Base-by-base conservation (phyloP, 805 yeast genomes). In the Yarrowia sp. region DNA sequence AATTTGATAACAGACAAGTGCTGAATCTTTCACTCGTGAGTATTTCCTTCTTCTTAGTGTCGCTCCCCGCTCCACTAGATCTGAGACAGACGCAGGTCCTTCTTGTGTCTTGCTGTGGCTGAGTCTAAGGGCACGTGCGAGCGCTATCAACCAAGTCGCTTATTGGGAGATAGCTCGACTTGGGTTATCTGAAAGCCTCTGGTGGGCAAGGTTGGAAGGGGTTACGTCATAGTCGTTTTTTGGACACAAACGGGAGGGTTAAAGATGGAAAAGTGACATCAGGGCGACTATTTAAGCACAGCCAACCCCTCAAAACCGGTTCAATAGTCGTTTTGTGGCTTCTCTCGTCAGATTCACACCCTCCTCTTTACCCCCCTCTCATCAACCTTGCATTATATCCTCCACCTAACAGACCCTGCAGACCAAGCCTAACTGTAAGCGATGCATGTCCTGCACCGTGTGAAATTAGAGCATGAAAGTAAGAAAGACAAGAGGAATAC, bases 371-470 rank as follows among this genome's bases (percentile, higher is more conserved):
- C 30, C 30, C 30, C 6, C 30, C 30, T 24, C 30, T 24, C 30
- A 24, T 24, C 30, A 24, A 24, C 30, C 38, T 36, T 12, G 38
- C 13, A 9, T 36, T 36, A 36, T 36, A 36, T 17, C 55, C 55
- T 50, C 55, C 55, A 50, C 55, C 55, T 50, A 47, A 33, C 55
- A 34, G 55, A 52, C 56, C 56, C 56, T 52, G 56, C 56, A 52
- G 55, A n/a, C 39, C 40, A 33, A 33, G 55, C 20, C 55, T 50
- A 50, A 47, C 40, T 34, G 24, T 52, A 52, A 36, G 24, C 24
- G 39, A 33, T 33, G 55, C 36, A 12, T 24, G 30, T 24, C 6
- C 24, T n/a, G 49, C 17, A 47, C 30, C 30, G 30, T 24, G 13
- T 10, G 12, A n/a, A 14, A 30, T 33, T 13, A 12, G 56, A 50